A percentile compares a stretch with the other conserved stretches of the same genome.
These are phyloP conservation scores for Candida neerlandica DNA, from an alignment of 1,139 yeast species.

Conservation along the genomic window DNA sequence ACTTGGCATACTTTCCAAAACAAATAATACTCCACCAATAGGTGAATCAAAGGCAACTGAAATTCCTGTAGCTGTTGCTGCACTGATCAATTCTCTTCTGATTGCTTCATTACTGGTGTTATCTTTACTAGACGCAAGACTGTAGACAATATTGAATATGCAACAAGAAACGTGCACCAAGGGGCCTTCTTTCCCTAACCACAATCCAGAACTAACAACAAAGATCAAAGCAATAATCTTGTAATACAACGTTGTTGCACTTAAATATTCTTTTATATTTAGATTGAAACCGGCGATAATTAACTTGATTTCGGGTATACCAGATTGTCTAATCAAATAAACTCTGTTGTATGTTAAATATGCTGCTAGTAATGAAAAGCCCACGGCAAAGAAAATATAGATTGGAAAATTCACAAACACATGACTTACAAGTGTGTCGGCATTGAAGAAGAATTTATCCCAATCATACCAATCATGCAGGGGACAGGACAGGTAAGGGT, in stretches of 20 bases:
- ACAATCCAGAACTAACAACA: slow-evolving; percentile 79
- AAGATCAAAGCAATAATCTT: slow-evolving; percentile 60
- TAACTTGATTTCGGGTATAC: slow-evolving; percentile 70
- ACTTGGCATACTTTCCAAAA: slow-evolving; percentile 71
- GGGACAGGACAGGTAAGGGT: slow-evolving; percentile 51
- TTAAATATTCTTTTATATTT: slow-evolving; percentile 44
- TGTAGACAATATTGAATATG: slow-evolving; percentile 39
- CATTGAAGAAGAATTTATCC: slow-evolving; percentile 33
- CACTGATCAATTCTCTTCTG: slow-evolving; percentile 67
- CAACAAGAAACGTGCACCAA: slow-evolving; percentile 85
- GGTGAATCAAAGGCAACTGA: slow-evolving; percentile 78
- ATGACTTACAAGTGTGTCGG: slow-evolving; percentile 21
- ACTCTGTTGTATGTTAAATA: slow-evolving; percentile 35
- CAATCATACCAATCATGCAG: slow-evolving; percentile 45
- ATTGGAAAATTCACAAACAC: slow-evolving; percentile 41
- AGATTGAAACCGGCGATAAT: slow-evolving; percentile 63
- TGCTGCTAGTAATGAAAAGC: slow-evolving; percentile 31
- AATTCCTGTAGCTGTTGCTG: slow-evolving; percentile 70
- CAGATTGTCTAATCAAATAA: slow-evolving; percentile 58
- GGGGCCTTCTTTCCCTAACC: slow-evolving; percentile 96
- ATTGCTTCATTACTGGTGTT: slow-evolving; percentile 55
- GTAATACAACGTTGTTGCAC: slow-evolving; percentile 46
- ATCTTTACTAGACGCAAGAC: slow-evolving; percentile 21
- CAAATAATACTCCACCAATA: slow-evolving; percentile 88
- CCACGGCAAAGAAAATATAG: slow-evolving; percentile 32